Conservation (phyloP, 495 filamentous ascomycete species). For the Chaetomium tenue region DNA sequence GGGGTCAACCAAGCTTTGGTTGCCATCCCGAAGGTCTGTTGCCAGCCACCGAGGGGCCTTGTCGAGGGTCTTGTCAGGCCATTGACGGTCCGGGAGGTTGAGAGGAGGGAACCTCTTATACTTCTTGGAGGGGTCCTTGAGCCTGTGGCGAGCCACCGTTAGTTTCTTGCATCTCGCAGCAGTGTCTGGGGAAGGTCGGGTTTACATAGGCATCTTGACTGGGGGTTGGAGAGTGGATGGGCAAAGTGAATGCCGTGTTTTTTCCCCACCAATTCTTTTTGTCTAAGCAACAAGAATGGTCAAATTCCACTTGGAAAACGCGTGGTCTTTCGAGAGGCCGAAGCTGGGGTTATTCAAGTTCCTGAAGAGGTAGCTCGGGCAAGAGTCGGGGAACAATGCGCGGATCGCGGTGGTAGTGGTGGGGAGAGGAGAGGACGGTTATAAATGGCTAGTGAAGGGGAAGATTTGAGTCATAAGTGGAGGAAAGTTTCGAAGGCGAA, state of each 20-base stretch:
- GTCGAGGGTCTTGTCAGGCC: conserved; percentile 77
- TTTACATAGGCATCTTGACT: conserved; percentile 42
- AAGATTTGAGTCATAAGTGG: conserved; percentile 28
- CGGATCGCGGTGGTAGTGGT: not conserved
- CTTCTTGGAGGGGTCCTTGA: conserved; percentile 91
- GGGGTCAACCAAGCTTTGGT: conserved; percentile 82
- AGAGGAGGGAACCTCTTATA: conserved; percentile 77
- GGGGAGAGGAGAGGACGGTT: not conserved
- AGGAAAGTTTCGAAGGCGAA: conserved; percentile 3
- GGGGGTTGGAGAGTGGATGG: not conserved
- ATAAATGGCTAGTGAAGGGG: conserved; percentile 8
- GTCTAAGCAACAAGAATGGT: not conserved
- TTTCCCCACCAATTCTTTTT: conserved; percentile 3
- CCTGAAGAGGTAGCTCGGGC: not conserved
- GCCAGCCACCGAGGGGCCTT: conserved; percentile 84
- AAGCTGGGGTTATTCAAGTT: not conserved
- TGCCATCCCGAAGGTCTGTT: conserved; percentile 83
- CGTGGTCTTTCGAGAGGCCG: not conserved
- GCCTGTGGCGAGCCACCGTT: conserved; percentile 54
- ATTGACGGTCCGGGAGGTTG: conserved; percentile 82
- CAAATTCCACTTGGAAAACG: not conserved
- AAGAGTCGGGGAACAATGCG: not conserved
- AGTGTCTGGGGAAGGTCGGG: not conserved
- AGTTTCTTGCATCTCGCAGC: conserved; percentile 2
- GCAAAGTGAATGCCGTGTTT: not conserved